Evolutionary conservation across 768 basidiomycete genomes (phyloP).

Genomic region (Fibroporia radiculosa): DNA sequence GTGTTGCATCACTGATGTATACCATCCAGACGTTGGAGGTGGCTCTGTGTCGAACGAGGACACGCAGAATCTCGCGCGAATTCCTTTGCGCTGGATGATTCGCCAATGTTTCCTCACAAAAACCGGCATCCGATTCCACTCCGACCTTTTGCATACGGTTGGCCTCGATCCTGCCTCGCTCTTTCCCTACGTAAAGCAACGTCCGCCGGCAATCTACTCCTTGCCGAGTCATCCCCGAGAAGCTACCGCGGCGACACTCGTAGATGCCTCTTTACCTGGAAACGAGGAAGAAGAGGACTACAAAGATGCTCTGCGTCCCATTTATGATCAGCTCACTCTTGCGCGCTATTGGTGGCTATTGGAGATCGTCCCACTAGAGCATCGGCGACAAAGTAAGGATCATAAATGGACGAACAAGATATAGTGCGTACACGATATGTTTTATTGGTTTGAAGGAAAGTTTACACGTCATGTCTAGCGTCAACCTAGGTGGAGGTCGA

Average conservation of each 20-base stretch:
- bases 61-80: conserved; percentile 55
- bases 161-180: conserved; percentile 23
- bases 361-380: conserved; percentile 34
- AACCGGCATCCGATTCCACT: conserved; percentile 32
- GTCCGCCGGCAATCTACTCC: conserved; percentile 15
- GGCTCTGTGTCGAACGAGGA: conserved; percentile 54
- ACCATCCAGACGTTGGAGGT: conserved; percentile 61
- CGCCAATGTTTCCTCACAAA: conserved; percentile 43
- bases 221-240: not conserved
- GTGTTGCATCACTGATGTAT: not conserved
- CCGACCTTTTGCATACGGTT: conserved; percentile 22
- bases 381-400: conserved; percentile 16
- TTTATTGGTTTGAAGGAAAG: no score
- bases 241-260: not conserved
- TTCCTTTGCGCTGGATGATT: conserved; percentile 56
- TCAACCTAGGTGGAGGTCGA: conserved; percentile 19
- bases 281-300: conserved; percentile 58
- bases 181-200: conserved; percentile 18
- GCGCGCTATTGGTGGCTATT: conserved; percentile 56
- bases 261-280: not conserved
- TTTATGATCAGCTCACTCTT: conserved; percentile 51
- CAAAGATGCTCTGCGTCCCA: conserved; percentile 41
- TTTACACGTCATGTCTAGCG: conserved; percentile 9
- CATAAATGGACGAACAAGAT: conserved; percentile 10
- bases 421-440: conserved; percentile 5